These are phyloP conservation scores for Hysterangium stoloniferum DNA, from an alignment of 768 basidiomycete genomes.

Conservation along the genomic window DNA sequence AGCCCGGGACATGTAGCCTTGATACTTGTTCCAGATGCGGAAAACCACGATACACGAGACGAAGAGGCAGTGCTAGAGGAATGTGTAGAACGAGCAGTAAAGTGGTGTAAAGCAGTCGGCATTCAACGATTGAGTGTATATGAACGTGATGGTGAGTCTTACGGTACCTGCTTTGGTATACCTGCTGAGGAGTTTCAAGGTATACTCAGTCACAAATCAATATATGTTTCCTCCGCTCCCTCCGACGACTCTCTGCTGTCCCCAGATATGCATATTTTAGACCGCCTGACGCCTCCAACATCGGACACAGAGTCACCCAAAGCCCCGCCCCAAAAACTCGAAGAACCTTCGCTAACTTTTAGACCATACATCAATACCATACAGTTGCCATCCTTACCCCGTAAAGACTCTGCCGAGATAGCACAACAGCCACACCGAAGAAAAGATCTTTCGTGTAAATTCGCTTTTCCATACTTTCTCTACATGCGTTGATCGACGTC, in stretches of 20 bases:
- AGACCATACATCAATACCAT: background rate
- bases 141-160: slow-evolving; percentile 55
- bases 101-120: slow-evolving; percentile 58
- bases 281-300: background rate
- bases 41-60: slow-evolving; percentile 24
- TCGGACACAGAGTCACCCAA: slow-evolving; percentile 8
- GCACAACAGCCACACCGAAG: background rate
- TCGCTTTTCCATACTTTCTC: background rate
- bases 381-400: slow-evolving; percentile 1
- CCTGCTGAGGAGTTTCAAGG: background rate
- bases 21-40: slow-evolving; percentile 43
- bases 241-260: background rate
- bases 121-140: slow-evolving; percentile 63
- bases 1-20: slow-evolving; percentile 62
- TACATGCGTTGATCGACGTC: background rate
- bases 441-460: background rate
- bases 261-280: background rate
- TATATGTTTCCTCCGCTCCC: background rate
- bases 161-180: background rate
- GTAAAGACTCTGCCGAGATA: background rate
- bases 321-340: background rate
- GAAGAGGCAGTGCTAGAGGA: slow-evolving; percentile 40
- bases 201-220: background rate
- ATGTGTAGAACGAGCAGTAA: slow-evolving; percentile 43
- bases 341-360: background rate